Percentiles rank a stretch among this genome's conserved stretches.
These are phyloP conservation scores for Ramaria sp. DNA, from an alignment of 768 basidiomycete genomes.

Conservation along the genomic window DNA sequence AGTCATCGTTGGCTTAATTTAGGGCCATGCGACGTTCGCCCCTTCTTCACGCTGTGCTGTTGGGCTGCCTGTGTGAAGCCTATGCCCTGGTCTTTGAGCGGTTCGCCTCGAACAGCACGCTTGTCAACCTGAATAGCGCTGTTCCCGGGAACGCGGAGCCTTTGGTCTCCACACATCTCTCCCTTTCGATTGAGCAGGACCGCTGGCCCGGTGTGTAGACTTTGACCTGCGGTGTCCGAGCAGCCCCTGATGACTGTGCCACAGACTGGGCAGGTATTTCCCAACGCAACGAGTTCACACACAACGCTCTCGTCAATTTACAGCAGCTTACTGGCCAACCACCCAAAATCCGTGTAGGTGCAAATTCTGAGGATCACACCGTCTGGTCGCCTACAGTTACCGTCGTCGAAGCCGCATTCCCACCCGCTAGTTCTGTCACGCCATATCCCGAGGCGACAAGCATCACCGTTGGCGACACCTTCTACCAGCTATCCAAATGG, in stretches of 20 bases:
- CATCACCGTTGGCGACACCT: slow-evolving; percentile 48
- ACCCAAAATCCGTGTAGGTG: slow-evolving; percentile 11
- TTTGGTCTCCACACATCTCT: slow-evolving; percentile 5
- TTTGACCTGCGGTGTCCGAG: too few species aligned
- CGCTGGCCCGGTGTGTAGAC: slow-evolving; percentile 3
- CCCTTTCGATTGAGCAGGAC: slow-evolving; percentile 5
- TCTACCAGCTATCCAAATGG: slow-evolving; percentile 40
- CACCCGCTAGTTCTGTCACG: slow-evolving; percentile 32
- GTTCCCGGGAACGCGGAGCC: not conserved
- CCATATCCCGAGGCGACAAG: slow-evolving; percentile 61
- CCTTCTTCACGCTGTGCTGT: not conserved
- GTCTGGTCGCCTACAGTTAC: slow-evolving; percentile 6
- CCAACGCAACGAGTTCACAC: slow-evolving; percentile 46
- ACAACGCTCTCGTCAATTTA: slow-evolving; percentile 10
- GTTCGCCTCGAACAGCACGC: not conserved
- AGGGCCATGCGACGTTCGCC: not conserved
- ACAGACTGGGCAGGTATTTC: slow-evolving; percentile 47
- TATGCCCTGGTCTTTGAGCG: not conserved
- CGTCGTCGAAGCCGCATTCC: slow-evolving; percentile 35
- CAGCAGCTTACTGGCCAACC: slow-evolving; percentile 7
- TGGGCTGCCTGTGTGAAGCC: not conserved
- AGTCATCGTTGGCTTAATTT: not conserved
- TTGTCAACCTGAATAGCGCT: not conserved
- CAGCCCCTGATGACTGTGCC: not conserved
- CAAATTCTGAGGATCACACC: slow-evolving; percentile 11